Conservation (phyloP, 2,329 filamentous ascomycete species). For the Fusarium sp. region DNA sequence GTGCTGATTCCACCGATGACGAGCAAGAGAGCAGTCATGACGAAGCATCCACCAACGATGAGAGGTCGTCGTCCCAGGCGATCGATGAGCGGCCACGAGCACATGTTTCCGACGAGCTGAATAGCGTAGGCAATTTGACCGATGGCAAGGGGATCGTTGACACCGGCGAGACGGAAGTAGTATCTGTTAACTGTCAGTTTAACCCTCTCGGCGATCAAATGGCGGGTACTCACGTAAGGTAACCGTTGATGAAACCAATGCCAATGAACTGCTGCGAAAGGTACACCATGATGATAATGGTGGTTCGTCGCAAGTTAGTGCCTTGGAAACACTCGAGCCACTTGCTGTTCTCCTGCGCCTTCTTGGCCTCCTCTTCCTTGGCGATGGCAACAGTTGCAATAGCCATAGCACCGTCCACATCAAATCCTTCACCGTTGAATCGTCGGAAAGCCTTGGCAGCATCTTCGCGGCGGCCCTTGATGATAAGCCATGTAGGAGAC, state of each 20-base stretch:
- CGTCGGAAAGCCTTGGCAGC: conserved; percentile 25
- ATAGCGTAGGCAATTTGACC: conserved; percentile 46
- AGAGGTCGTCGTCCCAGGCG: conserved; percentile 46
- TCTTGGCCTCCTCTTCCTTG: conserved; percentile 38
- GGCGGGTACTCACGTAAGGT: conserved; percentile 34
- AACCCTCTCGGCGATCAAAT: fast-evolving
- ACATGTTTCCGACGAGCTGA: conserved; percentile 47
- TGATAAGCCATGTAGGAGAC: conserved; percentile 27
- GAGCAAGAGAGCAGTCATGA: conserved; percentile 45
- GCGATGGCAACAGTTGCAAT: conserved; percentile 38
- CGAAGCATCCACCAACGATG: conserved; percentile 44
- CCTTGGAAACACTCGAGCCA: conserved; percentile 48
- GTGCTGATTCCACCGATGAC: conserved; percentile 49
- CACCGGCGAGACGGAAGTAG: conserved; percentile 45
- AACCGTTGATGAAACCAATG: conserved; percentile 47
- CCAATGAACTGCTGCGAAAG: conserved; percentile 48
- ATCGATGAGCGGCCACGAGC: conserved; percentile 47
- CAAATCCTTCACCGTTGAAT: conserved; percentile 45
- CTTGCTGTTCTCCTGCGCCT: conserved; percentile 30
- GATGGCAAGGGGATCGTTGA: conserved; percentile 45
- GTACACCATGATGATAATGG: conserved; percentile 49
- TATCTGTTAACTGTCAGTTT: conserved; percentile 19
- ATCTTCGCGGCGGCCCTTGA: conserved; percentile 24
- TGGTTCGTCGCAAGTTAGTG: conserved; percentile 44
- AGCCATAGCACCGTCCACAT: conserved; percentile 37